Base-by-base conservation (phyloP, 2,329 filamentous ascomycete species). In the Alternaria dauci region DNA sequence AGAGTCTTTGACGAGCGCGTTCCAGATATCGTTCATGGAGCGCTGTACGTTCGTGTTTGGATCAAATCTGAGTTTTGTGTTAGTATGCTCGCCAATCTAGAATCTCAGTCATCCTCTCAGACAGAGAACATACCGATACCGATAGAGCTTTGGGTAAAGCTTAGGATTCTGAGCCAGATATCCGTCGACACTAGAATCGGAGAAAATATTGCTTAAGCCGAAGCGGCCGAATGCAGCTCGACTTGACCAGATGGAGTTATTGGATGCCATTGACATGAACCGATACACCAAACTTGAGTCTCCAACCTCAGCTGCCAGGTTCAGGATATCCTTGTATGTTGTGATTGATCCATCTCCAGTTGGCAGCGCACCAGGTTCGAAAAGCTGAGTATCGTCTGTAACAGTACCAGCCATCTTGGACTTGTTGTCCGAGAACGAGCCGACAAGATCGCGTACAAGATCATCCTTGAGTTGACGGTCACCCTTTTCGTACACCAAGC, bases 11-110 rank as follows among this genome's bases (percentile, higher is more conserved):
- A 98, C 93, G n/a, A 99, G 81, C 0, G 94, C 90, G 71, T 91
- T 94, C 95, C 95, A 99, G 67, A 99, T 98, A 64, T 96, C 93
- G 58, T 96, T 94, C 95, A 99, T 99, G 0, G 94, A 97, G 48
- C 89, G 86, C 75, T 94, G 92, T 12, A 98, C 95, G 66, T 96
- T 97, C 2, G 89, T 85, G 73, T 97, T 98, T 0, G 95, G 95
- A 77, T 99, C 95, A 63, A 98, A 98, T 38, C 76, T 78, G 32
- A 8, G 25, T 3, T 3, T 14, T 8, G 4, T n/a, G 55, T 78
- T 58, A 77, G 65, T 16, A 46, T 39, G 9, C 36, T 7, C 16
- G 20, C 12, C 28, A 14, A 11, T 30, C 14, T n/a, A 18, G 14
- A 8, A 6, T 36, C 32, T n/a, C 3, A 50, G 20, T 1, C n/a